Base-by-base conservation (phyloP, 495 filamentous ascomycete genomes). In the Melanomma pulvis-pyrius region DNA sequence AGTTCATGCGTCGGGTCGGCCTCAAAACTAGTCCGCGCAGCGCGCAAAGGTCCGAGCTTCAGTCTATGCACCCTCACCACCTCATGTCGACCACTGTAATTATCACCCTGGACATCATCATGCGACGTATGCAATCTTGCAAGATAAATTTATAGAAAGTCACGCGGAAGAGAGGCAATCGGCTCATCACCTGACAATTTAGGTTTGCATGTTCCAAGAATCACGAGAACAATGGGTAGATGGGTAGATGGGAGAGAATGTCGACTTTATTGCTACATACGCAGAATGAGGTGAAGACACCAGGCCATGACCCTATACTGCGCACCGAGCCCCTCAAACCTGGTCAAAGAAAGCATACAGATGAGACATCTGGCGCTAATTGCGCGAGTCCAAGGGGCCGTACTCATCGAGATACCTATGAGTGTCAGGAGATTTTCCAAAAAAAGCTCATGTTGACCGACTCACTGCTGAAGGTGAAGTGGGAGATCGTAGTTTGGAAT, bases 391-490 rank as follows among this genome's bases (percentile, higher is more conserved):
- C 17, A 76, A 63, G 9, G 75, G 68, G 0, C 79, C 79, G 62
- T 78, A 81, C 34, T 81, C 78, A 36, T 79, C 75, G 17, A 82
- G 70, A 59, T 80, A 79, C 26, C 76, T 79, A 50, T 25, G 53
- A 2, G 32, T 0, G 24, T 48, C 67, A 36, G 61, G 53, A 21
- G 51, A 53, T 2, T 0, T 17, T 11, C 51, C 15, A 24, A n/a
- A n/a, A 19, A 29, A 8, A 19, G 2, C 2, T 12, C 9, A n/a
- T 15, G n/a, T 6, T 44, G 39, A 7, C 13, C 8, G 19, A 70
- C 76, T 52, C 56, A 85, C 76, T 79, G 77, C 60, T 78, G 79
- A 41, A 83, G 66, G 68, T 82, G 79, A 13, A 60, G 46, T 0
- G 80, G 74, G 13, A 85, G 73, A 8, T 41, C 67, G 65, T 82